Base-by-base conservation (phyloP, 108 stramenopile genomes). In the Licmophora abbreviata region DNA sequence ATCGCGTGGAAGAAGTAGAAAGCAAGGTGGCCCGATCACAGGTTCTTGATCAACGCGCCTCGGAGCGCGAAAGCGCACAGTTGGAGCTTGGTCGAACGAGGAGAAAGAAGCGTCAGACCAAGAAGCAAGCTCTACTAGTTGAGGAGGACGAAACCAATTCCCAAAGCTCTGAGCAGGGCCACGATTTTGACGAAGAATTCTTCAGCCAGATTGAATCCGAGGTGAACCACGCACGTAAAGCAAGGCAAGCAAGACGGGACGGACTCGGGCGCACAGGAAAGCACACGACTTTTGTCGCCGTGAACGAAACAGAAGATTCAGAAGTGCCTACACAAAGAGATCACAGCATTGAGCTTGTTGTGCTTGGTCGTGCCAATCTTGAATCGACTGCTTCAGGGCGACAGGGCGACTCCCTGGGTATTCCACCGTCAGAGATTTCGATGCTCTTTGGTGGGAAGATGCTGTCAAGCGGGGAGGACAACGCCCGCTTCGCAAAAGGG, bases 211-310 rank as follows among this genome's bases (percentile, higher is more conserved):
- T 71, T 10, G 58, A 71, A 21, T 29, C 63, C 17, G 54, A 45
- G 22, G 10, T 38, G 21, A 27, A 47, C 24, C 30, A 44, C 27
- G 44, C n/a, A 30, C 36, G 58, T 29, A 31, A 59, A 56, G 20
- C 32, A 15, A 45, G 41, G 30, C 36, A 64, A 35, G 15, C 22
- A 21, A 48, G 36, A 33, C 17, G 28, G 34, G n/a, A 29, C 34
- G 27, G 15, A 27, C 44, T 47, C 3, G 29, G 20, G 44, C 15
- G 30, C 14, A 61, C 59, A 44, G 69, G 69, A 21, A 64, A 64
- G 29, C 61, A 71, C 41, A 71, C 69, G 8, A 60, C 63, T 32
- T 71, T 71, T 60, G 53, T 71, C 14, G 40, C 63, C n/a, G 24
- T 10, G 4, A n/a, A 50, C 18, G 48, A 50, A 30, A 29, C 4